A percentile compares a stretch with the other conserved stretches of the same genome.
Evolutionary conservation across 176 grass and related monocot genomes (phyloP).

Genomic region (Areca catechu): DNA sequence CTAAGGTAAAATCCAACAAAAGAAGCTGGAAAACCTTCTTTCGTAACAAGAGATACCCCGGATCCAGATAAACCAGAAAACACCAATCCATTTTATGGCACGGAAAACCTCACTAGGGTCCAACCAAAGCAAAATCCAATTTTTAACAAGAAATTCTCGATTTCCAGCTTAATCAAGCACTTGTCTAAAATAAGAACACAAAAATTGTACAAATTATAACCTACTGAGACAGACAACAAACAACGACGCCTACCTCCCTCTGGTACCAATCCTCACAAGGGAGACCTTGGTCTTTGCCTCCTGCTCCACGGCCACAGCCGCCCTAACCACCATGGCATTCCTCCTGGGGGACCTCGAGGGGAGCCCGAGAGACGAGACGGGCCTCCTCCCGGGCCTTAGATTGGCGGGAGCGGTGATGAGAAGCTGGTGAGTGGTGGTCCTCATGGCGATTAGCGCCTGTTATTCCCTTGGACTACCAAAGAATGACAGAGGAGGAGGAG

Average conservation of each 20-base stretch:
- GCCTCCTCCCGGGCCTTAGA: conserved; percentile 11
- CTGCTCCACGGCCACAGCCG: conserved; percentile 63
- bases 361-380: conserved; percentile 16
- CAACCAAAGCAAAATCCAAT: conserved; percentile 22
- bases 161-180: neutral
- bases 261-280: conserved; percentile 89
- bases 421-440: conserved; percentile 32
- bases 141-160: conserved; percentile 6
- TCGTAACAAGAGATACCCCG: neutral
- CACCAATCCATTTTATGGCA: neutral
- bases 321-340: conserved; percentile 27
- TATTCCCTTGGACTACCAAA: conserved; percentile 5
- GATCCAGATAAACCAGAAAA: neutral
- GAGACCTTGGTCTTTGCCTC: conserved; percentile 67
- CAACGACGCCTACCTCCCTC: conserved; percentile 53
- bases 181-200: neutral
- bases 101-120: conserved; percentile 1
- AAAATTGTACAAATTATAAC: neutral
- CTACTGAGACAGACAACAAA: neutral
- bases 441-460: conserved; percentile 30
- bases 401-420: conserved; percentile 36
- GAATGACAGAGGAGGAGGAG: neutral
- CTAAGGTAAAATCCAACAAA: too few species aligned
- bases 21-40: too few species aligned
- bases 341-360: conserved; percentile 18